Base-by-base conservation (phyloP, 2,329 filamentous ascomycete genomes). In the Calonectria leucothoes region DNA sequence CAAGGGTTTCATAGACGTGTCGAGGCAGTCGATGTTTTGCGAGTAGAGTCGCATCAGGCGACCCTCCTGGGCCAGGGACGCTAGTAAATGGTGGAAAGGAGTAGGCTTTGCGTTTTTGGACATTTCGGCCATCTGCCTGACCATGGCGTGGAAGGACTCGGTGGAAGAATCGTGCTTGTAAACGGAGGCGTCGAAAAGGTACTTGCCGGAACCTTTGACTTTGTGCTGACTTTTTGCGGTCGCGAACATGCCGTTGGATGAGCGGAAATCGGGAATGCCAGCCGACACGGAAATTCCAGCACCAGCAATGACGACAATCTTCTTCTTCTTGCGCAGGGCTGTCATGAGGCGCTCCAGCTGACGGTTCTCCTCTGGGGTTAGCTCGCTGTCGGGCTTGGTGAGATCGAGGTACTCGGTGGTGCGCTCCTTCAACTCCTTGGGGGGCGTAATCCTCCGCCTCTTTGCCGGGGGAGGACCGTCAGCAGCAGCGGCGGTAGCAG, bases 251-350 rank as follows among this genome's bases (percentile, higher is more conserved):
- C 97, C 97, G 72, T 93, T 93, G 14, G 94, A 93, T 6, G 97
- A 99, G 77, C 97, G 95, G 82, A 99, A 99, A 84, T 99, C 97
- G 79, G 97, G 97, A 80, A 99, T 97, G 75, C 97, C 97, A 78
- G 97, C 96, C 68, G 96, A 96, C 66, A 98, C 97, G 48, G 97
- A 98, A 80, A 99, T 99, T 75, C 97, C 97, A 76, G 97, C 97
- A 72, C 97, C 97, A 59, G 96, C 97, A 83, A 99, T 94, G 66
- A 98, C 95, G 39, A 99, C 95, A 82, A 99, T 98, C 87, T 98
- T 98, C 86, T 96, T 94, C 88, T 97, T 97, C 82, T 94, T 95
- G 81, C 94, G 93, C 70, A 99, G 85, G 29, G 93, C 93, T 52
- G 92, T 91, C 55, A 96, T 86, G 35, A 99, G 87, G 70, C 92